A percentile compares a stretch with the other conserved stretches of the same genome.
phyloP scores from a whole-genome alignment of 192 early-diverging fungal species.

The Gigaspora rosea region DNA sequence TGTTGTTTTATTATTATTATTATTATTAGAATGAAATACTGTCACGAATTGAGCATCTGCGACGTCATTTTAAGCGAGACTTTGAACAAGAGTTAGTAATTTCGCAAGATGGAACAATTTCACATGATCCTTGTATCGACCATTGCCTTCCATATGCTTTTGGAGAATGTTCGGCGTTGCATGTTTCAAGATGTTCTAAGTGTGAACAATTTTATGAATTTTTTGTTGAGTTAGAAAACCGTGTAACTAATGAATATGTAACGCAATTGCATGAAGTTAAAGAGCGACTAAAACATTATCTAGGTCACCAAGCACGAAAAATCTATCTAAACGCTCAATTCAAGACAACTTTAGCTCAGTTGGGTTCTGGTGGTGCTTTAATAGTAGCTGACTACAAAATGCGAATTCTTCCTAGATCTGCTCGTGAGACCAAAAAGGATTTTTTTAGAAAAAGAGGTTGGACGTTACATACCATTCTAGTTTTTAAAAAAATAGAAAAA shows the following conservation, averaged over 20 bases:
- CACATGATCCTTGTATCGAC: neutral
- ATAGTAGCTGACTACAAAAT: conserved; percentile 13
- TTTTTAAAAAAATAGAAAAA: conserved; percentile 5
- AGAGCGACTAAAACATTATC: conserved; percentile 5
- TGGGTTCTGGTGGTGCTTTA: neutral
- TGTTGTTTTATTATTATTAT: neutral
- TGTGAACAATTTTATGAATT: neutral
- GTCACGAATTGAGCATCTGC: neutral
- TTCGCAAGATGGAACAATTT: neutral
- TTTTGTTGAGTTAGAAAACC: neutral
- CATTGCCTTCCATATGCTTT: neutral
- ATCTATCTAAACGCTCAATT: conserved; percentile 5
- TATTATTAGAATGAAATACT: neutral
- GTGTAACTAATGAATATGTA: neutral
- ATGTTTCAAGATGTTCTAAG: neutral
- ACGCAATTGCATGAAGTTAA: neutral
- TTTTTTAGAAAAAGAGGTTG: conserved; percentile 5
- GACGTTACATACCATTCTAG: neutral
- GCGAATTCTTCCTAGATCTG: neutral
- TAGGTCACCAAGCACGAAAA: neutral
- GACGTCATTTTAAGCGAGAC: neutral
- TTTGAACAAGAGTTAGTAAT: neutral
- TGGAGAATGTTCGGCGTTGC: neutral
- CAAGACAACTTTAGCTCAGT: neutral
- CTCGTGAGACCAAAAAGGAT: neutral